Evolutionary conservation across 73 alveolate genomes (phyloP).

Genomic region (Uronychia binucleata): DNA sequence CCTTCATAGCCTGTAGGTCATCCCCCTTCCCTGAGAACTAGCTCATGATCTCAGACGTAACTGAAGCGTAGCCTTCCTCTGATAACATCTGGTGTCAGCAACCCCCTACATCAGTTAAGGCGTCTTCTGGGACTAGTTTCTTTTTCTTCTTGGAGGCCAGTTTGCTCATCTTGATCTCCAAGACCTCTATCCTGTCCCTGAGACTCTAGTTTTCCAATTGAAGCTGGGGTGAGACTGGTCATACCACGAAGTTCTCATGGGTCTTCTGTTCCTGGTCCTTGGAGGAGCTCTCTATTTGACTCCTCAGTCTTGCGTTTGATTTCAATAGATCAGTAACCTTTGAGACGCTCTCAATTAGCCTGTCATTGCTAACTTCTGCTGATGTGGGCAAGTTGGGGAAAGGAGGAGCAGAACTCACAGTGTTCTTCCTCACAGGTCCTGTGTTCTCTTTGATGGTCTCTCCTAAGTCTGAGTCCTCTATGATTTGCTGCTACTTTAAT

Average conservation of each 20-base stretch:
- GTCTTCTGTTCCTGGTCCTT: constrained; percentile 9
- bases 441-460: not conserved
- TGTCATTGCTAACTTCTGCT: constrained; percentile 1
- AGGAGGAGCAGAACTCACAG: no score
- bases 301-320: constrained; percentile 42
- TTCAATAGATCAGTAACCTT: constrained; percentile 55
- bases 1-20: not conserved
- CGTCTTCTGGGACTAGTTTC: not conserved
- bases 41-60: not conserved
- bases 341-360: constrained; percentile 38
- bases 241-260: not conserved
- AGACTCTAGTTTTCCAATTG: constrained; percentile 32
- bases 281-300: not conserved
- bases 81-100: not conserved
- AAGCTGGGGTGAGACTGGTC: constrained; percentile 6
- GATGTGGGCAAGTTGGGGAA: not conserved
- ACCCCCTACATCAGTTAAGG: not conserved
- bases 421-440: no score
- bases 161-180: constrained; percentile 9
- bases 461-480: not conserved
- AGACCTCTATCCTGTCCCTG: constrained; percentile 40
- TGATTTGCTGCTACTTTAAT: not conserved
- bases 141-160: not conserved
- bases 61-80: not conserved
- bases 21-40: not conserved